phyloP scores from a whole-genome alignment of 257 asterid species.

The Ilex asprella region DNA sequence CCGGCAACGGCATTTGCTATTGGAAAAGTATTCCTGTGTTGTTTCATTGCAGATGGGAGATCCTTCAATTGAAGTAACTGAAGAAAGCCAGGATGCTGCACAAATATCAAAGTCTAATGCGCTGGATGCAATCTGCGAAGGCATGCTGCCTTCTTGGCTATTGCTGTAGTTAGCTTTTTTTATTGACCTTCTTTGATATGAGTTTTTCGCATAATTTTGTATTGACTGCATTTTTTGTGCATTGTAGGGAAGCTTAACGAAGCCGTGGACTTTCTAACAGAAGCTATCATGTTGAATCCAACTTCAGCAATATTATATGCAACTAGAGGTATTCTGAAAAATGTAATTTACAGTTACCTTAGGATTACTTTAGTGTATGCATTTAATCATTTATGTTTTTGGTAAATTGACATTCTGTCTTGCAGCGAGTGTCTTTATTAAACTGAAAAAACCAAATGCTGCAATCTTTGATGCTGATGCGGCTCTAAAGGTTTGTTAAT shows the following conservation, averaged over 20 bases:
- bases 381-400: no score
- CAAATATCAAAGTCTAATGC: slow-evolving; percentile 52
- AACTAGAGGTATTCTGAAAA: slow-evolving; percentile 42
- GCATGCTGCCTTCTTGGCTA: slow-evolving; percentile 17
- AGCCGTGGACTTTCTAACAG: slow-evolving; percentile 48
- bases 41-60: slow-evolving; percentile 61
- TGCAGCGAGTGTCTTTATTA: neutral
- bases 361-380: neutral
- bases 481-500: slow-evolving; percentile 50
- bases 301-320: slow-evolving; percentile 58
- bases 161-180: slow-evolving; percentile 2
- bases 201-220: slow-evolving; percentile 4
- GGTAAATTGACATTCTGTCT: no score
- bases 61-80: slow-evolving; percentile 51
- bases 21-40: neutral
- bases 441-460: slow-evolving; percentile 74
- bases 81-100: slow-evolving; percentile 57
- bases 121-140: slow-evolving; percentile 47
- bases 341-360: neutral
- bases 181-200: slow-evolving; percentile 1
- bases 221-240: neutral
- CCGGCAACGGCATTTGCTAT: no score
- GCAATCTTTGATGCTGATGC: slow-evolving; percentile 80
- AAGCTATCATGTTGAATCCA: slow-evolving; percentile 63
- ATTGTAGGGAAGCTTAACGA: slow-evolving; percentile 47